These are phyloP conservation scores for Trichaptum fuscoviolaceum DNA, from an alignment of 768 basidiomycete genomes.

Conservation along the genomic window DNA sequence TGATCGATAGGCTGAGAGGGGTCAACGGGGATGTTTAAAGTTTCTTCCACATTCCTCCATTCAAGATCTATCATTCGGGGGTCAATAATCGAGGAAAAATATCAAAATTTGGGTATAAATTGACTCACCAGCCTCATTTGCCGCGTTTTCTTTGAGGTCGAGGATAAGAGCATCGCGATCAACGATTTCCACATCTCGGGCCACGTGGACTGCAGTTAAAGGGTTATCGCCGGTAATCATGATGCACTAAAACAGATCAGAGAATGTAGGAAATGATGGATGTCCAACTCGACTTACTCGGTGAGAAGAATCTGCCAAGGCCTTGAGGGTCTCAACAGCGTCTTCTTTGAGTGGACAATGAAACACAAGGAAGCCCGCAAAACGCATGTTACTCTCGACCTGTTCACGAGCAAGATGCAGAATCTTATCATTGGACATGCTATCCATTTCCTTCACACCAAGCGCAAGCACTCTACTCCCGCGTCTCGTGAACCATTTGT, in stretches of 20 bases:
- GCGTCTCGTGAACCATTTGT: slow-evolving; percentile 88
- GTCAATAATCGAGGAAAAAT: not conserved
- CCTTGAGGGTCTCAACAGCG: slow-evolving; percentile 84
- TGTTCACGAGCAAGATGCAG: slow-evolving; percentile 80
- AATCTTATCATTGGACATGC: slow-evolving; percentile 69
- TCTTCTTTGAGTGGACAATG: slow-evolving; percentile 96
- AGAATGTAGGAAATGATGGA: not conserved
- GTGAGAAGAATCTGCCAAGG: slow-evolving; percentile 95
- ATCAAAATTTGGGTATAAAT: not conserved
- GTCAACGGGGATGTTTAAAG: slow-evolving; percentile 80
- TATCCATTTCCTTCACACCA: slow-evolving; percentile 79
- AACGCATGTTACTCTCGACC: slow-evolving; percentile 72
- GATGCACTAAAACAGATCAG: slow-evolving; percentile 57
- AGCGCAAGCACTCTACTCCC: slow-evolving; percentile 93
- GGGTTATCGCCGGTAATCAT: slow-evolving; percentile 99
- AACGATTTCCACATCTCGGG: slow-evolving; percentile 93
- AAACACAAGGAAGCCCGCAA: slow-evolving; percentile 98
- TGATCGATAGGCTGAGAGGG: slow-evolving; percentile 73
- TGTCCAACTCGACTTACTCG: slow-evolving; percentile 52
- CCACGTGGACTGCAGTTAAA: slow-evolving; percentile 93
- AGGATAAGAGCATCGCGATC: slow-evolving; percentile 93
- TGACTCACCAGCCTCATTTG: slow-evolving; percentile 59
- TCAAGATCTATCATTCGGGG: slow-evolving; percentile 56
- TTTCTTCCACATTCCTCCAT: slow-evolving; percentile 94
- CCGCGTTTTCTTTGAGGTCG: slow-evolving; percentile 79